These are phyloP conservation scores for Ganoderma leucocontextum DNA, from an alignment of 1,284 basidiomycete genomes.

Conservation along the genomic window DNA sequence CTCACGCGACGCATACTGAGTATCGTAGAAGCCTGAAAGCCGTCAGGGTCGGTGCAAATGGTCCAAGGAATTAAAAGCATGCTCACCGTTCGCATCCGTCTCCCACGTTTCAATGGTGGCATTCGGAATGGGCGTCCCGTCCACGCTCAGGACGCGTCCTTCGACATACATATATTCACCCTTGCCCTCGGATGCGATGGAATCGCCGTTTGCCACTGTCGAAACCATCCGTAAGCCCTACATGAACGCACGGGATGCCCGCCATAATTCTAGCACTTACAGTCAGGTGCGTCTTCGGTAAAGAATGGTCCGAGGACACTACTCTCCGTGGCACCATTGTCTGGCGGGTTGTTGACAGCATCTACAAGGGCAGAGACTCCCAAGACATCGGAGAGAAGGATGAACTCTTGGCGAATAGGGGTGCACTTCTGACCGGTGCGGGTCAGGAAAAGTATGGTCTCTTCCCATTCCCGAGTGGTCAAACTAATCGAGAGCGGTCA, in stretches of 20 bases:
- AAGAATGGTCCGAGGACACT: constrained; percentile 89
- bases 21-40: constrained; percentile 61
- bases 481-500: constrained; percentile 48
- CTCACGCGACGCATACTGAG: constrained; percentile 67
- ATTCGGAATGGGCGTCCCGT: constrained; percentile 72
- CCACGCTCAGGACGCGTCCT: constrained; percentile 70
- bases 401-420: constrained; percentile 83
- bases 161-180: constrained; percentile 85
- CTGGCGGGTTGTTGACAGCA: constrained; percentile 76
- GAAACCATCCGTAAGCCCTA: background rate
- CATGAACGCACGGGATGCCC: background rate
- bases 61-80: constrained; percentile 36
- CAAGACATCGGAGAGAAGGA: constrained; percentile 81
- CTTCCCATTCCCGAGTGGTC: constrained; percentile 89
- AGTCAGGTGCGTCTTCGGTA: constrained; percentile 81
- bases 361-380: constrained; percentile 85
- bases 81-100: constrained; percentile 76
- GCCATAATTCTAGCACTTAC: constrained; percentile 49
- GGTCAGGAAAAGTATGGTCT: constrained; percentile 80
- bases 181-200: constrained; percentile 78
- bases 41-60: background rate
- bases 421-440: constrained; percentile 78
- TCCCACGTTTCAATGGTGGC: constrained; percentile 89
- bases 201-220: constrained; percentile 50
- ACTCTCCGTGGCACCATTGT: constrained; percentile 71